phyloP scores from a whole-genome alignment of 345 rosid species.

The Abelmoschus esculentus region DNA sequence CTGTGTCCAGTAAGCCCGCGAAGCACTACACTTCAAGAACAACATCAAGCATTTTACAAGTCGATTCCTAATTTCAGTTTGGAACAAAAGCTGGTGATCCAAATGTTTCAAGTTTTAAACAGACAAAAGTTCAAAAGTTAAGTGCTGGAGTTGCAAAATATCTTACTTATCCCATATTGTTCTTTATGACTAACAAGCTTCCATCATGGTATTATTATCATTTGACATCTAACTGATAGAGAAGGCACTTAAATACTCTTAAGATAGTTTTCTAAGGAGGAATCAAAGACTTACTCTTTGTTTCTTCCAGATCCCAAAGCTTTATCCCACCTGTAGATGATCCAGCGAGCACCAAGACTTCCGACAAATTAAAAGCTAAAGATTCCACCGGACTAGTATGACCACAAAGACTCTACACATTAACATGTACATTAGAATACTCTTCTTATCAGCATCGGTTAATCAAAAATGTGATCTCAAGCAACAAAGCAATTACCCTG shows the following conservation, averaged over 20 bases:
- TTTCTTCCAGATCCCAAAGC: conserved; percentile 79
- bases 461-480: neutral
- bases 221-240: neutral
- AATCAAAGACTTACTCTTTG: conserved; percentile 50
- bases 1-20: conserved; percentile 95
- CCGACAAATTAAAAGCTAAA: conserved; percentile 52
- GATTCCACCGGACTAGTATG: conserved; percentile 63
- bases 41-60: conserved; percentile 38
- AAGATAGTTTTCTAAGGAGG: neutral
- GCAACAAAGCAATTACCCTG: neutral
- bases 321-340: conserved; percentile 66
- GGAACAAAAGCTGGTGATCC: neutral
- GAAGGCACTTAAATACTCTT: neutral
- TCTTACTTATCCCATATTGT: neutral
- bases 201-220: neutral
- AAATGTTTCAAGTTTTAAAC: neutral
- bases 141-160: neutral
- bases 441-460: neutral
- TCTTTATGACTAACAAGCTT: neutral
- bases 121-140: neutral
- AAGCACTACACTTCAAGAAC: conserved; percentile 97
- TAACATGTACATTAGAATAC: neutral
- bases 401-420: conserved; percentile 58
- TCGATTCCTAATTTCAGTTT: neutral
- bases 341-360: conserved; percentile 64